Evolutionary conservation across 2,329 filamentous ascomycete species (phyloP).

Genomic region (Aspergillus tubingensis): DNA sequence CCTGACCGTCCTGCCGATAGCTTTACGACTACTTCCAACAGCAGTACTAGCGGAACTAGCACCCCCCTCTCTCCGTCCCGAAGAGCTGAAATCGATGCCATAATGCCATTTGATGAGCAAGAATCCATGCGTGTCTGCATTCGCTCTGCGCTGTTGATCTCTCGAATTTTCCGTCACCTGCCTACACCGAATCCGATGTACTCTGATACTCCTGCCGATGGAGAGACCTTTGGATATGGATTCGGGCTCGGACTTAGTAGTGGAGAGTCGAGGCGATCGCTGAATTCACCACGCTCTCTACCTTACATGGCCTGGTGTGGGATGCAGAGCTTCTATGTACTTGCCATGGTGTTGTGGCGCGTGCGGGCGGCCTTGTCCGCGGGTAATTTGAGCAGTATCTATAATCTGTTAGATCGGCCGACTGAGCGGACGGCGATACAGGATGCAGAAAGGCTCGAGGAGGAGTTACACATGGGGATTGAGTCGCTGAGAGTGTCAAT

Average conservation of each 20-base stretch:
- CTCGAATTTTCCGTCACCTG: too few relatives aligned
- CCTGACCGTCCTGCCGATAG: background rate
- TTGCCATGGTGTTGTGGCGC: background rate
- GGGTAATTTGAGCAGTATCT: background rate
- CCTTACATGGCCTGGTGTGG: constrained; percentile 1
- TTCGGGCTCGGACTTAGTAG: too few relatives aligned
- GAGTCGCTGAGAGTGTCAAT: background rate
- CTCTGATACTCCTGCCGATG: background rate
- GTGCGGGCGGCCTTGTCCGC: background rate
- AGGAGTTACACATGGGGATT: constrained; percentile 7
- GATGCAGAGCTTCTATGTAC: constrained; percentile 4
- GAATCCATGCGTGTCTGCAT: too few relatives aligned
- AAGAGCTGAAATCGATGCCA: too few relatives aligned
- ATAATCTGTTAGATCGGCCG: background rate
- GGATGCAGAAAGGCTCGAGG: constrained; percentile 4
- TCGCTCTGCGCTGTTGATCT: too few relatives aligned
- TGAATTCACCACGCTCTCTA: background rate
- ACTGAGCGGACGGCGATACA: background rate
- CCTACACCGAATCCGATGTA: constrained; percentile 1
- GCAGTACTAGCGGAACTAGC: too few relatives aligned
- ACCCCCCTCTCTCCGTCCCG: too few relatives aligned
- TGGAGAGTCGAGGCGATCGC: background rate
- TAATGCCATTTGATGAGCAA: too few relatives aligned
- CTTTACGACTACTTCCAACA: background rate
- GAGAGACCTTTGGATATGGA: background rate